A percentile compares a stretch with the other conserved stretches of the same genome.
phyloP scores from a whole-genome alignment of 495 filamentous ascomycete genomes.

The Schizothecium vesticola region DNA sequence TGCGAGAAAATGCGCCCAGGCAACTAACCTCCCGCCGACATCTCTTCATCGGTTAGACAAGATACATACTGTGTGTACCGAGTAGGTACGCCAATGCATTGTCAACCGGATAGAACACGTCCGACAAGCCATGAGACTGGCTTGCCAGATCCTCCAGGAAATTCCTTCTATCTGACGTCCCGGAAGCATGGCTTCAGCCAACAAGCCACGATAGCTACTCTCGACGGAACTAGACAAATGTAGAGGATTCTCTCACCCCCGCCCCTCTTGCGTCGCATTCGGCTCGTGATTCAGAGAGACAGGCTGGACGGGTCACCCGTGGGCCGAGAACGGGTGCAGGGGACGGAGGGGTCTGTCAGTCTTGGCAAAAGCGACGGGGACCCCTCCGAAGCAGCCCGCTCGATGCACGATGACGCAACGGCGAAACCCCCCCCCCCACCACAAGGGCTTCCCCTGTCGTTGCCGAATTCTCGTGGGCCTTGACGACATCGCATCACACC shows the following conservation, averaged over 20 bases:
- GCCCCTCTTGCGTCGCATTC: neutral
- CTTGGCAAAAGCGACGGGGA: neutral
- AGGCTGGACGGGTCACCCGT: neutral
- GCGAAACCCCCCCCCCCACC: neutral
- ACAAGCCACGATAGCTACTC: neutral
- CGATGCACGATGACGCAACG: neutral
- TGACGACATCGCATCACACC: neutral
- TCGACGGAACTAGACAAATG: neutral
- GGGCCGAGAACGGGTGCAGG: neutral
- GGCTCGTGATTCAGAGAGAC: neutral
- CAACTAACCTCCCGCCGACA: neutral
- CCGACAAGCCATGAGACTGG: neutral
- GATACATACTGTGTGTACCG: neutral
- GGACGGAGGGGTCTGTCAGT: neutral
- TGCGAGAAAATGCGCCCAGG: neutral
- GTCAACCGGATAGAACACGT: neutral
- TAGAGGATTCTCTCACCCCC: neutral
- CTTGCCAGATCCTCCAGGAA: neutral
- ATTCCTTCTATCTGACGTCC: neutral
- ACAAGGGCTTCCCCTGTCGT: neutral
- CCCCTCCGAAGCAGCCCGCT: neutral
- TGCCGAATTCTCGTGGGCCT: neutral
- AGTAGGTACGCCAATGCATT: neutral
- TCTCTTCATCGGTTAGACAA: neutral
- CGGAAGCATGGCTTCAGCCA: neutral